phyloP scores from a whole-genome alignment of 305 asterid genomes.

The Fraxinus paxiana region DNA sequence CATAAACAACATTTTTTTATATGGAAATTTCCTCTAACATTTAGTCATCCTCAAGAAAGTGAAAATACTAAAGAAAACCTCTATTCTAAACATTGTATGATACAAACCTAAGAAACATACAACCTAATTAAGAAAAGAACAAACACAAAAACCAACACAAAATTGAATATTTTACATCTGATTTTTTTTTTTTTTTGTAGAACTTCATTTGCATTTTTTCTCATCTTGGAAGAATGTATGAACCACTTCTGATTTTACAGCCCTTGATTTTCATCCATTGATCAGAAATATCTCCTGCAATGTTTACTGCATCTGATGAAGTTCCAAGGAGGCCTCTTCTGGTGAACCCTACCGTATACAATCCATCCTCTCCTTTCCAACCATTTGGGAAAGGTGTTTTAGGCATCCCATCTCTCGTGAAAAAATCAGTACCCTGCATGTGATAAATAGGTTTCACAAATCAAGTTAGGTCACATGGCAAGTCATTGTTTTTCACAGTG shows the following conservation, averaged over 20 bases:
- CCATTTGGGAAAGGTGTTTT: conserved; percentile 74
- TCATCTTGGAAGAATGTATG: not conserved
- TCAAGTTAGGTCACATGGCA: not conserved
- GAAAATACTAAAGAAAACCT: conserved; percentile 4
- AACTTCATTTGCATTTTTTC: not conserved
- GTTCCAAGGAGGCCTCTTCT: conserved; percentile 82
- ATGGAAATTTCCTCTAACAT: not conserved
- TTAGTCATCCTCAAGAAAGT: not conserved
- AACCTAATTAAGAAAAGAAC: not conserved
- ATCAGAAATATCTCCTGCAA: conserved; percentile 53
- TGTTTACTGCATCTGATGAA: conserved; percentile 63
- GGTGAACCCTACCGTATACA: conserved; percentile 87
- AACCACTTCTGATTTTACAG: not conserved
- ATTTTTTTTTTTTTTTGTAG: too few species aligned
- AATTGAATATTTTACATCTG: not conserved
- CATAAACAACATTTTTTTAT: not conserved
- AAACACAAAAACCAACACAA: not conserved
- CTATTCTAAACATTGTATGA: not conserved
- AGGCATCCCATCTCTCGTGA: conserved; percentile 82
- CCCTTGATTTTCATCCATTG: conserved; percentile 49
- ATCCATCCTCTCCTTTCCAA: conserved; percentile 88
- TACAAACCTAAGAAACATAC: not conserved
- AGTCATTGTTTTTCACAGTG: not conserved
- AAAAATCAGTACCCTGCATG: conserved; percentile 64
- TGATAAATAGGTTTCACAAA: not conserved